phyloP scores from a whole-genome alignment of 257 asterid genomes.

The Paraleonurus japonicus region DNA sequence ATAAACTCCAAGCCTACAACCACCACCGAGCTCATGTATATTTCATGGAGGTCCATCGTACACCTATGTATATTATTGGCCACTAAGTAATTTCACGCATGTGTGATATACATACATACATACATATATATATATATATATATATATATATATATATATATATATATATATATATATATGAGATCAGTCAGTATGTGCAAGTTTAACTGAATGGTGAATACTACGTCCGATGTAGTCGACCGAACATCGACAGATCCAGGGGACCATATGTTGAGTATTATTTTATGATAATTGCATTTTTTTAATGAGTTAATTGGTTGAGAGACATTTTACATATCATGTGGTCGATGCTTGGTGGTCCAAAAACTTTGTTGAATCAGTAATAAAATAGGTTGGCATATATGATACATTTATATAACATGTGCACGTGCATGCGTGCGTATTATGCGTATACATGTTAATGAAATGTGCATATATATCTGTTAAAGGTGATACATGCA shows the following conservation, averaged over 20 bases:
- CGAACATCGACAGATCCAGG: background rate
- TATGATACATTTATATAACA: too few relatives aligned
- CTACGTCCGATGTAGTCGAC: background rate
- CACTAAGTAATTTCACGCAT: background rate
- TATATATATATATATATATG: too few relatives aligned
- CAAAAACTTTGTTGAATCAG: background rate
- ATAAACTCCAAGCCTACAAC: background rate
- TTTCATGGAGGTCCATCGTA: background rate
- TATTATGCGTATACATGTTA: background rate
- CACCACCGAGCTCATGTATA: too few relatives aligned
- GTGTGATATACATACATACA: too few relatives aligned
- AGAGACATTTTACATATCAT: background rate
- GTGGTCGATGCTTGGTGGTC: background rate
- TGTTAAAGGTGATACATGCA: background rate
- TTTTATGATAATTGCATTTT: background rate
- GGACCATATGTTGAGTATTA: background rate
- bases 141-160: too few relatives aligned
- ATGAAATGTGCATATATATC: background rate
- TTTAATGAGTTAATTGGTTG: too few relatives aligned
- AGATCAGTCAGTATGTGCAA: background rate
- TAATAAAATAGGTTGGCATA: background rate
- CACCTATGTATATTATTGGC: background rate
- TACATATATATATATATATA: too few relatives aligned
- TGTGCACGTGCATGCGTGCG: too few relatives aligned
- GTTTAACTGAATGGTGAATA: background rate